A percentile compares a stretch with the other conserved stretches of the same genome.
These are phyloP conservation scores for Colletotrichum liriopes DNA, from an alignment of 2,329 filamentous ascomycete genomes.

Conservation along the genomic window DNA sequence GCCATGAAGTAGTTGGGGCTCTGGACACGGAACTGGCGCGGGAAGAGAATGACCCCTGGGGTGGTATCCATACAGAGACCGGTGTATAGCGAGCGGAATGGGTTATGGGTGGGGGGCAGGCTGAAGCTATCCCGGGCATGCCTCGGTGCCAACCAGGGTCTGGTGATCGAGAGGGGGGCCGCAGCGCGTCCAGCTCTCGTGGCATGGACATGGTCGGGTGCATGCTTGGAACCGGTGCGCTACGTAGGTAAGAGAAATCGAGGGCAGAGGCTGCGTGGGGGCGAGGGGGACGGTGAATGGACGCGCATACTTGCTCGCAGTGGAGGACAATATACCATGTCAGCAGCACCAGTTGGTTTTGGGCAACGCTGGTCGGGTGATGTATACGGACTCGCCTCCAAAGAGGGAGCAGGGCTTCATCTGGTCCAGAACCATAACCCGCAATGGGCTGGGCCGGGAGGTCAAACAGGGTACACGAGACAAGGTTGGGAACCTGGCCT, in stretches of 20 bases:
- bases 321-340: conserved; percentile 34
- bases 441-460: conserved; percentile 7
- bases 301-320: conserved; percentile 26
- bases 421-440: conserved; percentile 9
- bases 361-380: conserved; percentile 15
- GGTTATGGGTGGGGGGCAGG: conserved; percentile 28
- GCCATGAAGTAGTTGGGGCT: conserved; percentile 21
- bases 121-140: conserved; percentile 39
- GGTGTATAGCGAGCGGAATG: conserved; percentile 19
- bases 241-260: conserved; percentile 16
- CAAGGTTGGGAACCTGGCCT: conserved; percentile 15
- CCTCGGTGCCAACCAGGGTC: conserved; percentile 31
- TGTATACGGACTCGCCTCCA: conserved; percentile 17
- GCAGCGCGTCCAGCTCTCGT: conserved; percentile 7
- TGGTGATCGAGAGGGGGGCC: conserved; percentile 22
- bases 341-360: conserved; percentile 22
- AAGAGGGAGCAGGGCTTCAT: conserved; percentile 17
- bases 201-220: conserved; percentile 25
- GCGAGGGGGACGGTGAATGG: conserved; percentile 28
- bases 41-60: conserved; percentile 30
- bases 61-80: conserved; percentile 24
- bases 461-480: conserved; percentile 17
- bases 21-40: conserved; percentile 15
- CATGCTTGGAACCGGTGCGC: conserved; percentile 10
- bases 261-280: conserved; percentile 29